Base-by-base conservation (phyloP, 2,329 filamentous ascomycete genomes). In the Curvularia spicifera region DNA sequence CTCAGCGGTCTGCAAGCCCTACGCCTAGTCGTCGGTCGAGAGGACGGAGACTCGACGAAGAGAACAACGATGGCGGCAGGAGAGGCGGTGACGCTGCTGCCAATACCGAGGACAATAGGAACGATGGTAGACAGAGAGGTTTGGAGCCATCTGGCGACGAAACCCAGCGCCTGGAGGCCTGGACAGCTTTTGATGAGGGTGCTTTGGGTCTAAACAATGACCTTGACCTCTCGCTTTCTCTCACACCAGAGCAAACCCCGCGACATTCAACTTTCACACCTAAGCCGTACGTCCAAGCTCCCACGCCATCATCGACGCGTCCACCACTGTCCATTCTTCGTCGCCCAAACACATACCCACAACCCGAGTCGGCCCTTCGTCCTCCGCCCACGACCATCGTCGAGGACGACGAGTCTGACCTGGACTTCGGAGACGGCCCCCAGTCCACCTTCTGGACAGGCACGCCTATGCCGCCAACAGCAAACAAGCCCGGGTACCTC, bases 131-230 rank as follows among this genome's bases (percentile, higher is more conserved):
- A 28, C 49, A 50, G 45, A 33, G 18, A 37, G 54, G n/a, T 10
- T 13, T 50, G 22, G 39, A 44, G n/a, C 29, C 22, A 48, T 13
- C 51, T 6, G 72, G 63, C 20, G 71, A 77, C 15, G 72, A 73
- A 18, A 72, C 71, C 0, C 67, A 63, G 3, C 69, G 71, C 9
- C 71, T 75, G 5, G 75, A 78, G 59, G 60, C 67, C 6, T 79
- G 76, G 76, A 76, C 77, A 6, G 70, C 72, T 1, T 78, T 79
- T 49, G 76, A 79, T 44, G 70, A 72, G 22, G 63, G 57, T 18
- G 72, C 68, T 3, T 63, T 77, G 3, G 67, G 68, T 42, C 61
- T 71, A 0, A 60, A 68, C 31, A 60, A 64, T 18, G 59, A 71
- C 12, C 63, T 76, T 9, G 70, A 76, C 51, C 68, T 77, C 45